Percentiles rank a stretch among this genome's conserved stretches.
phyloP scores from a whole-genome alignment of 2,329 filamentous ascomycete species.

The Tothia fuscella region DNA sequence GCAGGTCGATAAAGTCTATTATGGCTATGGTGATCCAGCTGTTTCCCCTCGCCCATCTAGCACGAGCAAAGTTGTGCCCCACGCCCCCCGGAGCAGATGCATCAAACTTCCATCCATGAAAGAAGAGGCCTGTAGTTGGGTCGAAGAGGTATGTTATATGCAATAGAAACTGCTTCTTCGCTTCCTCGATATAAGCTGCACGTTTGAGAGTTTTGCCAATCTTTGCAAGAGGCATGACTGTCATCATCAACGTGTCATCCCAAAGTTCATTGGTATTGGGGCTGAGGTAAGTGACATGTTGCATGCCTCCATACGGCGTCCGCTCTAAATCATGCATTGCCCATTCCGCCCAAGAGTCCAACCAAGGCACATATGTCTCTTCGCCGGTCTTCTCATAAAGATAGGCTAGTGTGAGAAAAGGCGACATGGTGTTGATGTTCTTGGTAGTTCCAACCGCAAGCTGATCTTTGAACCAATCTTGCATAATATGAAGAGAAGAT shows the following conservation, averaged over 20 bases:
- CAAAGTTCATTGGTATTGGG: slow-evolving; percentile 65
- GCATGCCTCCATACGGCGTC: slow-evolving; percentile 60
- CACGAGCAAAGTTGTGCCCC: slow-evolving; percentile 45
- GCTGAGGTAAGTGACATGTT: slow-evolving; percentile 62
- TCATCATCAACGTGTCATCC: slow-evolving; percentile 87
- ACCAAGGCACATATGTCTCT: slow-evolving; percentile 59
- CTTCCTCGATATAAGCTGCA: slow-evolving; percentile 64
- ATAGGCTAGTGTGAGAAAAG: slow-evolving; percentile 62
- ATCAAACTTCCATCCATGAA: slow-evolving; percentile 72
- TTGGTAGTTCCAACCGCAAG: slow-evolving; percentile 65
- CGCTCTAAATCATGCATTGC: slow-evolving; percentile 64
- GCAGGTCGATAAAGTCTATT: slow-evolving; percentile 65
- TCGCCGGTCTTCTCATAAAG: slow-evolving; percentile 67
- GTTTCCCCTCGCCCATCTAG: slow-evolving; percentile 50
- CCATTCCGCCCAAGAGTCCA: slow-evolving; percentile 75
- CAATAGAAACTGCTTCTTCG: slow-evolving; percentile 63
- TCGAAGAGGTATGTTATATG: slow-evolving; percentile 74
- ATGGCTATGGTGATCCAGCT: slow-evolving; percentile 75
- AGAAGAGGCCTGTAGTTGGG: slow-evolving; percentile 58
- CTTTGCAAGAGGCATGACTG: slow-evolving; percentile 66
- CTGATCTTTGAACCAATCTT: slow-evolving; percentile 60
- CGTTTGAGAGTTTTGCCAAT: slow-evolving; percentile 60
- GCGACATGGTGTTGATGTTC: slow-evolving; percentile 78
- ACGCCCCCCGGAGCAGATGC: slow-evolving; percentile 39
- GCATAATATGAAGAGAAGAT: slow-evolving; percentile 51